A percentile compares a stretch with the other conserved stretches of the same genome.
Conservation (phyloP, 2,329 filamentous ascomycete genomes). For the Fusarium sacchari region DNA sequence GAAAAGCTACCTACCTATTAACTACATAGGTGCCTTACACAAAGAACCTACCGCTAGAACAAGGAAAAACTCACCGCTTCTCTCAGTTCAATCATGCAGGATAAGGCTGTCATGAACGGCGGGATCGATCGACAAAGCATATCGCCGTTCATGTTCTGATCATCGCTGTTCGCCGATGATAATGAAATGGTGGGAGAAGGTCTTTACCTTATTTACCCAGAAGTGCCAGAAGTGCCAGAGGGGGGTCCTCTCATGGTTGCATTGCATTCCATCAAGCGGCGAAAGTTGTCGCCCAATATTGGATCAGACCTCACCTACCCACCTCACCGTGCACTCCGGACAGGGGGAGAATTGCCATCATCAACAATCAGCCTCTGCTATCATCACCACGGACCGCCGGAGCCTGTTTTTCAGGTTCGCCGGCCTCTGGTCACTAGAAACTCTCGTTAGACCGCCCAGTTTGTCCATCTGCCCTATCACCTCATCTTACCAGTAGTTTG, state of each 20-base stretch:
- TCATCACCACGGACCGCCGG: slow-evolving; percentile 12
- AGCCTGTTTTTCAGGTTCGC: neutral
- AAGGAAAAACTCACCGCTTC: slow-evolving; percentile 26
- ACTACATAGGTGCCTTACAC: neutral
- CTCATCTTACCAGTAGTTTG: neutral
- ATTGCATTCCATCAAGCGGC: slow-evolving; percentile 25
- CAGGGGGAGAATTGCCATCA: slow-evolving; percentile 8
- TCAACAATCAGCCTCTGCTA: slow-evolving; percentile 6
- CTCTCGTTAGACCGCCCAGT: neutral
- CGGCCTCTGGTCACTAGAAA: neutral
- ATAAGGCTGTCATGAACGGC: neutral
- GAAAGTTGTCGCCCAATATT: slow-evolving; percentile 1
- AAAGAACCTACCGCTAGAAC: neutral
- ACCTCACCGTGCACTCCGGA: slow-evolving; percentile 4
- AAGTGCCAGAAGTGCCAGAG: slow-evolving; percentile 6
- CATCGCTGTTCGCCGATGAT: slow-evolving; percentile 19
- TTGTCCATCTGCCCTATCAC: neutral
- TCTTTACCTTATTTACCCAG: slow-evolving; percentile 27
- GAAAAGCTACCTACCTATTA: neutral
- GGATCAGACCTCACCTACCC: neutral
- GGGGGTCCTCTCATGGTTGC: slow-evolving; percentile 1
- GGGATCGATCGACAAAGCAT: slow-evolving; percentile 9
- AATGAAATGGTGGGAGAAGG: slow-evolving; percentile 20
- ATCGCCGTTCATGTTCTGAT: slow-evolving; percentile 1
- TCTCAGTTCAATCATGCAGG: slow-evolving; percentile 8